Evolutionary conservation across 2,329 filamentous ascomycete genomes (phyloP), one percentile per base, ranked within the genome.

Genomic region (Xylariaceae sp.): DNA sequence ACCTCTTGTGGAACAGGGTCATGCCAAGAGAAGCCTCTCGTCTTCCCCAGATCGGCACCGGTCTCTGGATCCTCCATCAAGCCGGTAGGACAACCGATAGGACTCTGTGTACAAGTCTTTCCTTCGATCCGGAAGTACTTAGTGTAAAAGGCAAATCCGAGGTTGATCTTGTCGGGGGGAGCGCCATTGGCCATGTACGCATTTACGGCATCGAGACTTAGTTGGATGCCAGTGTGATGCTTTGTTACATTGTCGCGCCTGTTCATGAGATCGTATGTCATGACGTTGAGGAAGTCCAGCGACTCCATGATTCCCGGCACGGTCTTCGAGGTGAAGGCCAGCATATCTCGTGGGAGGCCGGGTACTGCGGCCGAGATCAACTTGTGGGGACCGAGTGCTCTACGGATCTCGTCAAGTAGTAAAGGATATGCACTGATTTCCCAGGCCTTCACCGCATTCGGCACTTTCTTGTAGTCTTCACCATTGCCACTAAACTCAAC

Each of bases 201-300:
- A 55, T 85, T 75, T 67, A 90, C 71, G 0, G 81, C 75, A 3
- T 79, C 74, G 1, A 82, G 68, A 7, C 85, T 84, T 10, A 76
- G 78, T 53, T 76, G 66, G 23, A 88, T 74, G 4, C 84, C 83
- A 8, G 80, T 82, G 66, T 89, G 86, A 69, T 90, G 88, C 34
- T 77, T 79, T 1, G 87, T 90, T 17, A 78, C 71, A 53, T 76
- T 82, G 70, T 89, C 84, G n/a, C 88, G 82, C 9, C 88, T 84
- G 73, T 89, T 89, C 81, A 88, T 87, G 52, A 90, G 70, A 68
- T 90, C 88, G 70, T 90, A 90, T 7, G 82, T 80, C 87, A 89
- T 89, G 63, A 90, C 53, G 67, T 89, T 89, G 67, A 89, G 77
- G 67, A 85, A 87, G 69, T 90, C 85, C 15, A 89, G 79, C 1